Evolutionary conservation across 441 rosid species (phyloP).

Genomic region (Brassica hybrid): DNA sequence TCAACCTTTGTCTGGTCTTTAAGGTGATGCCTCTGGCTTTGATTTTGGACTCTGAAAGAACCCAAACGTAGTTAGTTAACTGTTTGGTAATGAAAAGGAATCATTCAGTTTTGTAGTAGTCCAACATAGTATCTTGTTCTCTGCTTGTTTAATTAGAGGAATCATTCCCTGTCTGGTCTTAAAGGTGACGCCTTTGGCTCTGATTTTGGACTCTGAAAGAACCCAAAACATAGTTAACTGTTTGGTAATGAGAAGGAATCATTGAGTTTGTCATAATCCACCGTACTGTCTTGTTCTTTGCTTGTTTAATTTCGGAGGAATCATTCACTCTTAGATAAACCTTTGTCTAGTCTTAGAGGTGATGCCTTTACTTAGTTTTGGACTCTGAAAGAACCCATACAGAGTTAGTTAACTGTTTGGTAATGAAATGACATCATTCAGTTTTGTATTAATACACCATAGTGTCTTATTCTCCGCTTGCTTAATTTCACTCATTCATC

Average conservation of each 20-base stretch:
- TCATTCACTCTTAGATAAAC: background rate
- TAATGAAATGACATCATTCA: background rate
- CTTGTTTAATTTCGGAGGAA: background rate
- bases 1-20: background rate
- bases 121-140: background rate
- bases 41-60: background rate
- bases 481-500: background rate
- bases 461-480: conserved; percentile 2
- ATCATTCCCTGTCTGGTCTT: background rate
- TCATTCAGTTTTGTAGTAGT: background rate
- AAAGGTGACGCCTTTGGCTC: background rate
- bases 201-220: background rate
- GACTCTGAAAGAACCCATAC: background rate
- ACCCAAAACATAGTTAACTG: background rate
- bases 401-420: background rate
- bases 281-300: background rate
- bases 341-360: background rate
- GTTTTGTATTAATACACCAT: background rate
- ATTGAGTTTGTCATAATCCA: background rate
- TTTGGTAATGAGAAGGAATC: background rate
- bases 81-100: background rate
- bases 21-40: background rate
- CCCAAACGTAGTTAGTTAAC: background rate
- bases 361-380: background rate
- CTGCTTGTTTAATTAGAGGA: background rate